Evolutionary conservation across 805 yeast species (phyloP).

Genomic region (Metschnikowia sp.): DNA sequence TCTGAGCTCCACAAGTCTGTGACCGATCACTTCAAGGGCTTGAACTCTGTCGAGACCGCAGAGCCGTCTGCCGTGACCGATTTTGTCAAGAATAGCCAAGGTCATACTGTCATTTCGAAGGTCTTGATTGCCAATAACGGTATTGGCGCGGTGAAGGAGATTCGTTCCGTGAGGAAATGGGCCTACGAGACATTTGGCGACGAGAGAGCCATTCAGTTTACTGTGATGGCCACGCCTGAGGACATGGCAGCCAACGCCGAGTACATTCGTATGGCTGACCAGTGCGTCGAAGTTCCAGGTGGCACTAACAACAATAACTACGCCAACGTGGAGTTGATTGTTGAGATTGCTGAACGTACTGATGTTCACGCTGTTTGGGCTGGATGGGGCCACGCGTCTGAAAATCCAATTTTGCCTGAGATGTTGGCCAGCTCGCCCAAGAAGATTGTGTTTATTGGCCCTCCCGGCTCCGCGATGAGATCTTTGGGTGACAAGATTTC

Average conservation of each 20-base stretch:
- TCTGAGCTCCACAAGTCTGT: slow-evolving; percentile 31
- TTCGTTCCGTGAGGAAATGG: slow-evolving; percentile 97
- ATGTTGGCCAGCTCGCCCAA: slow-evolving; percentile 89
- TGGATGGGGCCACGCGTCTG: slow-evolving; percentile 99
- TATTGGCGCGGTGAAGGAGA: slow-evolving; percentile 98
- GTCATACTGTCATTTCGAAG: slow-evolving; percentile 90
- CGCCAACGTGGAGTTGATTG: slow-evolving; percentile 96
- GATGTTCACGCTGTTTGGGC: slow-evolving; percentile 99
- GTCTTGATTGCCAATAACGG: slow-evolving; percentile 97
- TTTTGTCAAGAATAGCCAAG: slow-evolving; percentile 80
- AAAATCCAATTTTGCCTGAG: slow-evolving; percentile 93
- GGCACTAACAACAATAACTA: slow-evolving; percentile 98
- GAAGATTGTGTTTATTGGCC: slow-evolving; percentile 92
- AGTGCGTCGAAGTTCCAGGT: slow-evolving; percentile 97
- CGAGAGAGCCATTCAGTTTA: slow-evolving; percentile 89
- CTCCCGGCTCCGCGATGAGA: slow-evolving; percentile 99
- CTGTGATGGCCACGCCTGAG: slow-evolving; percentile 99
- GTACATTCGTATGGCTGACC: slow-evolving; percentile 98
- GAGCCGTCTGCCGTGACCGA: slow-evolving; percentile 77
- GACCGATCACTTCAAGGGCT: slow-evolving; percentile 77
- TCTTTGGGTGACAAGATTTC: slow-evolving; percentile 98
- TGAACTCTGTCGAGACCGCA: slow-evolving; percentile 72
- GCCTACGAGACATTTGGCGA: slow-evolving; percentile 98
- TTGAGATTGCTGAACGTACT: slow-evolving; percentile 95
- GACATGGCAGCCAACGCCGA: slow-evolving; percentile 96